Evolutionary conservation across 306 rosid genomes (phyloP).

Genomic region (Cicer chorassanicum): DNA sequence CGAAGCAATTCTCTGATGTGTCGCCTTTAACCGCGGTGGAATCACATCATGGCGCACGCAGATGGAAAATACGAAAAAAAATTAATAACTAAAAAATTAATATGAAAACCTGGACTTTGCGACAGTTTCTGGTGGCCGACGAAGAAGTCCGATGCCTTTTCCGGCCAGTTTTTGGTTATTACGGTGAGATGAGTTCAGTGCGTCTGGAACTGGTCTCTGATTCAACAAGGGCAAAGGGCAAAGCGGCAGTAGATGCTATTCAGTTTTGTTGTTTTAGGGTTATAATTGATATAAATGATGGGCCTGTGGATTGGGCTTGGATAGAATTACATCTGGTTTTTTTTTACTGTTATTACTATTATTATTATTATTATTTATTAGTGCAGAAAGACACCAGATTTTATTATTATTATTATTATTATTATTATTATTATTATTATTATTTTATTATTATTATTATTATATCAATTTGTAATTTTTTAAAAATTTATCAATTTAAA

Average conservation of each 20-base stretch:
- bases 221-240: background rate
- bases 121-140: background rate
- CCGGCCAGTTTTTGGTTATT: background rate
- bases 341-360: too few species aligned
- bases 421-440: too few species aligned
- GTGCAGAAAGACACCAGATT: too few species aligned
- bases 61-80: background rate
- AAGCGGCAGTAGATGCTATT: background rate
- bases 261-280: background rate
- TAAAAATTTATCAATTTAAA: too few species aligned
- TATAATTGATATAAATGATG: background rate
- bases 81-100: background rate
- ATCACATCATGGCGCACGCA: background rate
- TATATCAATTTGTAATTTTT: too few species aligned
- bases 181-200: background rate
- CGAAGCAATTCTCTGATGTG: background rate
- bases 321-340: too few species aligned
- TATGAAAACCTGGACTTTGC: background rate
- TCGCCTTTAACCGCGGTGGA: background rate
- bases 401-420: too few species aligned
- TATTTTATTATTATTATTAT: too few species aligned
- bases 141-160: background rate
- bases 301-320: constrained; percentile 3
- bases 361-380: too few species aligned
- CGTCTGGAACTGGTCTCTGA: background rate